phyloP scores from a whole-genome alignment of 176 grass and related monocot species.

The Ensete glaucum region DNA sequence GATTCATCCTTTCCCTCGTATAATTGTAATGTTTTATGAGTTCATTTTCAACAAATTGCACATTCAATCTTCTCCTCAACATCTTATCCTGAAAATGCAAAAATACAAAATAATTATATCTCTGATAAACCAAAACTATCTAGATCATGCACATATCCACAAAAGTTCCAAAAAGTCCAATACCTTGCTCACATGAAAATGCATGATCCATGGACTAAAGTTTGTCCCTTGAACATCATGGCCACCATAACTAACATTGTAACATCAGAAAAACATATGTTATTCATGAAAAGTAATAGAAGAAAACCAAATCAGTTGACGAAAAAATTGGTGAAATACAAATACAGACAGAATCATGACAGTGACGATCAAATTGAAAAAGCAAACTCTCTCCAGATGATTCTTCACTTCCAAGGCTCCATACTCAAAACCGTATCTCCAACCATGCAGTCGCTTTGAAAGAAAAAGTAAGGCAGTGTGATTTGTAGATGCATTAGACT shows the following conservation, averaged over 20 bases:
- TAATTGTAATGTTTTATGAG: conserved; percentile 33
- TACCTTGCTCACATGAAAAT: conserved; percentile 92
- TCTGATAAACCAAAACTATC: conserved; percentile 13
- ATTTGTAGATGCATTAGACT: conserved; percentile 36
- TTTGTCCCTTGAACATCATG: conserved; percentile 26
- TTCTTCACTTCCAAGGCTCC: conserved; percentile 68
- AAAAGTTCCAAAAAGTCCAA: neutral
- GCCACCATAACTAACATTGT: conserved; percentile 40
- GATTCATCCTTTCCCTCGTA: conserved; percentile 32
- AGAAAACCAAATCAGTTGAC: neutral
- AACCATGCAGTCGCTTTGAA: conserved; percentile 46
- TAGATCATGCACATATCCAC: neutral
- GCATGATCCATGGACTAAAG: conserved; percentile 51
- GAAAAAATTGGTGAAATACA: conserved; percentile 10
- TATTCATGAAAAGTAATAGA: conserved; percentile 4
- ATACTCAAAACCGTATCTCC: conserved; percentile 90
- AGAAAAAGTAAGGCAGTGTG: conserved; percentile 56
- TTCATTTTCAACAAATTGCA: conserved; percentile 40
- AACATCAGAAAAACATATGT: conserved; percentile 21
- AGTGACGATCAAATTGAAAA: conserved; percentile 66
- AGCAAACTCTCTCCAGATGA: conserved; percentile 65
- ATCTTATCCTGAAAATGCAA: conserved; percentile 44
- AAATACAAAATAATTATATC: conserved; percentile 17
- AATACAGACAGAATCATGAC: conserved; percentile 72
- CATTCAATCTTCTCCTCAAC: conserved; percentile 47